phyloP scores from a whole-genome alignment of 2,329 filamentous ascomycete genomes.

The Cytospora piceae region DNA sequence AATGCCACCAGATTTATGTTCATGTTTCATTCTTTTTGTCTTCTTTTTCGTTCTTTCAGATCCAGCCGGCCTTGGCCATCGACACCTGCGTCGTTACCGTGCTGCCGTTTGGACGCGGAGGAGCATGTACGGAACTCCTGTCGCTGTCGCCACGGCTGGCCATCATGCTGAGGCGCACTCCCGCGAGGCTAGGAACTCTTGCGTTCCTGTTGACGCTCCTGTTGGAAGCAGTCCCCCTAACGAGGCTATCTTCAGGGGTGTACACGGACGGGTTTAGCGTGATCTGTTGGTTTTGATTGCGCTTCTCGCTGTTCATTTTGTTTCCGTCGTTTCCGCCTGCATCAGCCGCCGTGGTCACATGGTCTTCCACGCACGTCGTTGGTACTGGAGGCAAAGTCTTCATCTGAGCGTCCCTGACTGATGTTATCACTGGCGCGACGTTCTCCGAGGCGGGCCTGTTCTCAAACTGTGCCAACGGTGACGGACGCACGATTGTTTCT shows the following conservation, averaged over 20 bases:
- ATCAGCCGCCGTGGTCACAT: conserved; percentile 25
- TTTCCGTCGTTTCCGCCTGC: conserved; percentile 30
- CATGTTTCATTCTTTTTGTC: not conserved
- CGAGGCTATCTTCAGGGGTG: conserved; percentile 39
- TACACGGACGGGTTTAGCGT: conserved; percentile 59
- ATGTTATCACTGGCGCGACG: conserved; percentile 31
- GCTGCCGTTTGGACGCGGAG: conserved; percentile 20
- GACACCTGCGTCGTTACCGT: conserved; percentile 18
- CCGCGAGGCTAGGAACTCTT: conserved; percentile 49
- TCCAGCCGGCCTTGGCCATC: conserved; percentile 25
- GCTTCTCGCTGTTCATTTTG: conserved; percentile 33
- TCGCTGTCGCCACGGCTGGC: conserved; percentile 10
- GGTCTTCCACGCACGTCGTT: conserved; percentile 13
- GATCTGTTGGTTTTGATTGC: conserved; percentile 34
- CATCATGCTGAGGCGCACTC: conserved; percentile 47
- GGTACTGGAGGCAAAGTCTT: conserved; percentile 47
- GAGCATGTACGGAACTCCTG: conserved; percentile 1
- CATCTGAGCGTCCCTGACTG: conserved; percentile 41
- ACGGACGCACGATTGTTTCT: conserved; percentile 36
- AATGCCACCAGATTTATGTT: not conserved
- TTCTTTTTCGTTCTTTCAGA: conserved; percentile 17
- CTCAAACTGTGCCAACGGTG: conserved; percentile 36
- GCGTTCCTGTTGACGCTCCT: conserved; percentile 33
- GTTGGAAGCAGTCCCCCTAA: conserved; percentile 38
- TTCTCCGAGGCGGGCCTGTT: conserved; percentile 12